Evolutionary conservation across 345 rosid species (phyloP).

Genomic region (Eucalyptus pauciflora): DNA sequence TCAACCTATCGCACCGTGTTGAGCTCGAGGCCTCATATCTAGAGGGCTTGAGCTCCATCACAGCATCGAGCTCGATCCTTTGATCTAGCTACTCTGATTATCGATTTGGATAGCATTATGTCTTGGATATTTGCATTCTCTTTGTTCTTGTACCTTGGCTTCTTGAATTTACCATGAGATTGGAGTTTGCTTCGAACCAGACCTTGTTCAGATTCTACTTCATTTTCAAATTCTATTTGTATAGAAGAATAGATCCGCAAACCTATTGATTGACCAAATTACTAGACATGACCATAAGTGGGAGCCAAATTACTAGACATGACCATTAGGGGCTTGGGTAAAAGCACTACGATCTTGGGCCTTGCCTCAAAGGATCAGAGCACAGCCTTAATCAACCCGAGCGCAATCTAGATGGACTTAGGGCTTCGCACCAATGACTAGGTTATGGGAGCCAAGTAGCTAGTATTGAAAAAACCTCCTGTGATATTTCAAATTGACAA

Average conservation of each 20-base stretch:
- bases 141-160: conserved; percentile 48
- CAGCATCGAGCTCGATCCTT: background rate
- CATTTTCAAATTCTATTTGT: no score
- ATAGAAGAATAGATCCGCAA: no score
- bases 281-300: conserved; percentile 13
- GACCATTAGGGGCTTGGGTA: background rate
- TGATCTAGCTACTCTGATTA: conserved; percentile 70
- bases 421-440: background rate
- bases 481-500: background rate
- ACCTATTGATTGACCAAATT: no score
- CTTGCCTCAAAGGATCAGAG: background rate
- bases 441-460: background rate
- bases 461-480: background rate
- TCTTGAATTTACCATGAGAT: conserved; percentile 78
- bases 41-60: background rate
- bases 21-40: background rate
- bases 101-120: conserved; percentile 67
- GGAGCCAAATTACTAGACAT: background rate
- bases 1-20: background rate
- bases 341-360: background rate
- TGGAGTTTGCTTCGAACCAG: conserved; percentile 59
- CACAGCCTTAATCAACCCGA: no score
- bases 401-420: background rate
- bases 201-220: conserved; percentile 84
- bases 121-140: background rate